A percentile compares a stretch with the other conserved stretches of the same genome.
These are phyloP conservation scores for Graphilbum fragrans DNA, from an alignment of 2,329 filamentous ascomycete genomes.

Conservation along the genomic window DNA sequence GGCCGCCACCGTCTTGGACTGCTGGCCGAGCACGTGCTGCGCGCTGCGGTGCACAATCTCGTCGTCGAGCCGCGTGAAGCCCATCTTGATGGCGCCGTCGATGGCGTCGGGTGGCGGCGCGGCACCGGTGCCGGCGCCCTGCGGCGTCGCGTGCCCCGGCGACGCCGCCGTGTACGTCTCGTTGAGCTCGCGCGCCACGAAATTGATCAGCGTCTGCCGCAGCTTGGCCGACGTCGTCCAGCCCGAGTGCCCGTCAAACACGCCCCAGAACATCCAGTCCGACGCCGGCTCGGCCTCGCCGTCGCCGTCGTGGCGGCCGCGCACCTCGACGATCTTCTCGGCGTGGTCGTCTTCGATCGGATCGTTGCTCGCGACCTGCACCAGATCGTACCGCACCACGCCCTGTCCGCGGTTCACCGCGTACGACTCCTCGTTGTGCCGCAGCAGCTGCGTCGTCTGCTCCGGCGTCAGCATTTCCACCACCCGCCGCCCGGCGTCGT, in stretches of 20 bases:
- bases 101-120: constrained; percentile 68
- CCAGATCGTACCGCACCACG: constrained; percentile 87
- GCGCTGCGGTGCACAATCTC: constrained; percentile 93
- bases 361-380: constrained; percentile 90
- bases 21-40: constrained; percentile 76
- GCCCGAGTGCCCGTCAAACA: constrained; percentile 96
- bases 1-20: constrained; percentile 81
- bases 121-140: constrained; percentile 47
- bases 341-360: constrained; percentile 98
- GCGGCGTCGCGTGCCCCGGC: constrained; percentile 55
- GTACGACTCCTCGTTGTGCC: constrained; percentile 85
- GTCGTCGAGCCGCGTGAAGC: constrained; percentile 78
- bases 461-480: constrained; percentile 95
- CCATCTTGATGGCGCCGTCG: constrained; percentile 82
- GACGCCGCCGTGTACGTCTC: constrained; percentile 69
- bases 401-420: constrained; percentile 79
- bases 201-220: constrained; percentile 81
- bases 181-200: constrained; percentile 87
- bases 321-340: constrained; percentile 93
- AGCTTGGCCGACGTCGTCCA: constrained; percentile 98
- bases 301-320: constrained; percentile 33
- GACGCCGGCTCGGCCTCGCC: constrained; percentile 45
- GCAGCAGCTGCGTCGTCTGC: constrained; percentile 80
- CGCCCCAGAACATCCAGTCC: constrained; percentile 99
- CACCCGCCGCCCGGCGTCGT: constrained; percentile 72